phyloP scores from a whole-genome alignment of 1,284 basidiomycete species.

The Tetrapyrgos nigripes region DNA sequence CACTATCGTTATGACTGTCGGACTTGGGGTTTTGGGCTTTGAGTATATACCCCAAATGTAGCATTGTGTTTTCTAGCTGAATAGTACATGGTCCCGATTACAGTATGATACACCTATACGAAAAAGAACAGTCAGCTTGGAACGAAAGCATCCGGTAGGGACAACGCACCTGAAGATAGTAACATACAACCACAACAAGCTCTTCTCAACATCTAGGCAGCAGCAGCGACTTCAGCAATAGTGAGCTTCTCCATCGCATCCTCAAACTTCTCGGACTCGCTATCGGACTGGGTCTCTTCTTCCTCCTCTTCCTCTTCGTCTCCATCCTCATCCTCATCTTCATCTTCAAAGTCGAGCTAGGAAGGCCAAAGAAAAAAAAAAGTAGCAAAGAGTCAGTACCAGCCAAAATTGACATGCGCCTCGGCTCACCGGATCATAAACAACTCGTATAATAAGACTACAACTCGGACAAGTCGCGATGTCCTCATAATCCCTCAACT shows the following conservation, averaged over 20 bases:
- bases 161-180: no score
- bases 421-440: conserved; percentile 86
- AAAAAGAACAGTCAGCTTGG: no score
- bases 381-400: conserved; percentile 8
- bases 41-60: no score
- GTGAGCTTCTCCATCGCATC: conserved; percentile 71
- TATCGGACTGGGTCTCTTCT: conserved; percentile 47
- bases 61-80: no score
- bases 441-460: conserved; percentile 90
- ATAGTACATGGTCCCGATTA: no score
- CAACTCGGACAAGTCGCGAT: conserved; percentile 98
- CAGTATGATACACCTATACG: no score
- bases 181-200: no score
- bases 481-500: conserved; percentile 92
- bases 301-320: conserved; percentile 48
- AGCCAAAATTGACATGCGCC: conserved; percentile 2
- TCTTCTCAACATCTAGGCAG: neutral
- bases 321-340: conserved; percentile 60
- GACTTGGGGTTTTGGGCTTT: no score
- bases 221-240: conserved; percentile 37
- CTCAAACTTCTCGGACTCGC: conserved; percentile 58
- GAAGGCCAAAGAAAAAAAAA: neutral
- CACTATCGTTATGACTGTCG: no score
- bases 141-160: neutral
- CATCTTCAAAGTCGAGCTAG: conserved; percentile 80